Percentiles rank a stretch among this genome's conserved stretches.
These are phyloP conservation scores for Circinella minor DNA, from an alignment of 371 early-diverging fungal genomes.

Conservation along the genomic window DNA sequence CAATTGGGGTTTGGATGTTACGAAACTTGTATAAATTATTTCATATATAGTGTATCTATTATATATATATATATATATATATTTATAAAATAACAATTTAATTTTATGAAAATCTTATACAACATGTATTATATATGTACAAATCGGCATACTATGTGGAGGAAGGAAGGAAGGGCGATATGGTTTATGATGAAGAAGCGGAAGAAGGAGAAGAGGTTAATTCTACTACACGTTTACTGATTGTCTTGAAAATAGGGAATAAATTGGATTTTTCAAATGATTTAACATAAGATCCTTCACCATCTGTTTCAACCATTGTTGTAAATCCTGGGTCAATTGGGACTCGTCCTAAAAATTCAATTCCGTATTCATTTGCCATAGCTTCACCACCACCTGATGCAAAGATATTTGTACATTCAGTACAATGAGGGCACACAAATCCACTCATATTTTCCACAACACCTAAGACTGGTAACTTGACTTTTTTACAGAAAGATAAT, in stretches of 20 bases:
- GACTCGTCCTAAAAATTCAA: slow-evolving; percentile 82
- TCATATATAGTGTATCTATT: no score
- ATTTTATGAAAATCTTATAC: no score
- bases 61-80: background rate
- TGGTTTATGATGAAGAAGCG: background rate
- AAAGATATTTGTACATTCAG: slow-evolving; percentile 92
- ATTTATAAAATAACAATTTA: background rate
- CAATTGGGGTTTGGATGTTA: slow-evolving; percentile 69
- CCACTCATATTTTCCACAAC: slow-evolving; percentile 96
- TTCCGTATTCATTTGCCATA: slow-evolving; percentile 79
- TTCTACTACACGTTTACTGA: slow-evolving; percentile 54
- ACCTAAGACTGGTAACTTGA: slow-evolving; percentile 81
- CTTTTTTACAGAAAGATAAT: slow-evolving; percentile 85
- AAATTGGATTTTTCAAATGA: slow-evolving; percentile 64
- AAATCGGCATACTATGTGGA: background rate
- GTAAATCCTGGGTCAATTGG: slow-evolving; percentile 88
- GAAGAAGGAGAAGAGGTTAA: slow-evolving; percentile 17
- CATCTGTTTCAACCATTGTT: slow-evolving; percentile 66
- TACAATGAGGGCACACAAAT: slow-evolving; percentile 88
- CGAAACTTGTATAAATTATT: slow-evolving; percentile 20
- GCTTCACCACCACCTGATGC: slow-evolving; percentile 93
- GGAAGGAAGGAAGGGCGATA: background rate
- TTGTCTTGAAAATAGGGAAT: slow-evolving; percentile 63
- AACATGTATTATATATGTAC: slow-evolving; percentile 2
- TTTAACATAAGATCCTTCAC: slow-evolving; percentile 52